Evolutionary conservation across 352 stramenopile genomes (phyloP).

Genomic region (Phytophthora capsici): DNA sequence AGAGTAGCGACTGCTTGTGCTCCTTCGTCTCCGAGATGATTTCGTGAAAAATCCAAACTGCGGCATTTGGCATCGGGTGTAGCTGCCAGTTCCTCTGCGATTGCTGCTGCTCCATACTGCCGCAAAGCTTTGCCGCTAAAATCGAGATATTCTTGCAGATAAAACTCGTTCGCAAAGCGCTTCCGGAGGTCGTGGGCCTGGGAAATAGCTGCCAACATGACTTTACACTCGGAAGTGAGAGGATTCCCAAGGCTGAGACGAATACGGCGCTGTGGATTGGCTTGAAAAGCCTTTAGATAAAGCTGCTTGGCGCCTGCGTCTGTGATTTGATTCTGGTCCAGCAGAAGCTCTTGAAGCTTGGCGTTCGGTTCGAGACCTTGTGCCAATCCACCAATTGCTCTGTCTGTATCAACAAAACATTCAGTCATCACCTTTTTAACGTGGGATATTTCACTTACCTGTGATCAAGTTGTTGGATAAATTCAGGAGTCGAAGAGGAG

Average conservation of each 20-base stretch:
- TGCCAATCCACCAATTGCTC: conserved; percentile 42
- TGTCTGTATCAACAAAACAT: conserved; percentile 32
- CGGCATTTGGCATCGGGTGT: conserved; percentile 32
- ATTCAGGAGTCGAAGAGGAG: conserved; percentile 50
- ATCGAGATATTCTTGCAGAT: conserved; percentile 38
- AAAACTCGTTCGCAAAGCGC: conserved; percentile 54
- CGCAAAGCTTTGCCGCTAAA: conserved; percentile 52
- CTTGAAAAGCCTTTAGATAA: conserved; percentile 55
- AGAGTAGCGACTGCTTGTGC: conserved; percentile 51
- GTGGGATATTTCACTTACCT: conserved; percentile 26
- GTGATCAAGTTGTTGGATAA: conserved; percentile 60
- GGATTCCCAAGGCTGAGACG: conserved; percentile 46
- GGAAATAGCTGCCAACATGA: conserved; percentile 57
- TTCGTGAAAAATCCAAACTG: conserved; percentile 55
- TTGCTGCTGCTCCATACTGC: conserved; percentile 55
- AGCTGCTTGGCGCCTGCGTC: conserved; percentile 51
- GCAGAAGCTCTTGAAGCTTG: conserved; percentile 53
- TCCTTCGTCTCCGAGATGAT: conserved; percentile 65
- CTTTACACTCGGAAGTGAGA: conserved; percentile 54
- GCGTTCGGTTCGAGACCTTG: conserved; percentile 54
- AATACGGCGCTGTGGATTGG: conserved; percentile 53
- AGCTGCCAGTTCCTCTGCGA: conserved; percentile 46
- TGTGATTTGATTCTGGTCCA: conserved; percentile 62
- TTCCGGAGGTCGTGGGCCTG: conserved; percentile 66
- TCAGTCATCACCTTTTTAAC: neutral